These are phyloP conservation scores for Pseudopyricularia cyperi DNA, from an alignment of 2,329 filamentous ascomycete species.

Conservation along the genomic window DNA sequence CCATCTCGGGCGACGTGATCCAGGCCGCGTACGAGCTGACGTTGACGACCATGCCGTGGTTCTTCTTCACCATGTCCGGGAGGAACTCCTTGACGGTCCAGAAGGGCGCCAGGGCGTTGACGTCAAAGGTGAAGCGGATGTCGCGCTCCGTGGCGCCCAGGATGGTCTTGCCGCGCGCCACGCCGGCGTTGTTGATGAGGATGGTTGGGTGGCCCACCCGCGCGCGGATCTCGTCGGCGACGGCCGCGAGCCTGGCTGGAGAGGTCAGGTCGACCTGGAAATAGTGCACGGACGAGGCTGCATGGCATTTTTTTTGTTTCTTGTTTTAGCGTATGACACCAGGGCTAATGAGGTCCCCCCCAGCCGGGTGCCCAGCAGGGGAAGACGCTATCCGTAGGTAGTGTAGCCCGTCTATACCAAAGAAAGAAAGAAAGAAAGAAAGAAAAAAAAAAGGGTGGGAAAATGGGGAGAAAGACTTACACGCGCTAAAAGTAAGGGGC, in stretches of 20 bases:
- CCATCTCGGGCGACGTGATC: conserved; percentile 46
- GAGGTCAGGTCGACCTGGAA: conserved; percentile 60
- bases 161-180: conserved; percentile 47
- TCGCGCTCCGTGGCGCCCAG: conserved; percentile 41
- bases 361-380: too few relatives aligned
- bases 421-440: background rate
- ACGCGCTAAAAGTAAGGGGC: conserved; percentile 37
- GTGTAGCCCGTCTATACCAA: background rate
- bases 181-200: conserved; percentile 61
- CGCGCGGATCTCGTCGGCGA: conserved; percentile 37
- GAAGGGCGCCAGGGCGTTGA: conserved; percentile 53
- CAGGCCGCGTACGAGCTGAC: conserved; percentile 53
- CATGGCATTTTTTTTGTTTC: background rate
- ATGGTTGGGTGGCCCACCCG: conserved; percentile 53
- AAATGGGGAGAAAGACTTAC: conserved; percentile 20
- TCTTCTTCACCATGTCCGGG: conserved; percentile 44
- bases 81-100: conserved; percentile 55
- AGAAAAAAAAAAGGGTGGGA: too few relatives aligned
- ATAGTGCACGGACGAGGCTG: conserved; percentile 35
- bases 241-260: conserved; percentile 33
- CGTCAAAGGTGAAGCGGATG: conserved; percentile 55
- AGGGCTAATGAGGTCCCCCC: background rate
- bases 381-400: background rate
- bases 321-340: conserved; percentile 5
- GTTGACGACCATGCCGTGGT: conserved; percentile 64